These are phyloP conservation scores for Lipomyces orientalis DNA, from an alignment of 805 yeast genomes.

Conservation along the genomic window DNA sequence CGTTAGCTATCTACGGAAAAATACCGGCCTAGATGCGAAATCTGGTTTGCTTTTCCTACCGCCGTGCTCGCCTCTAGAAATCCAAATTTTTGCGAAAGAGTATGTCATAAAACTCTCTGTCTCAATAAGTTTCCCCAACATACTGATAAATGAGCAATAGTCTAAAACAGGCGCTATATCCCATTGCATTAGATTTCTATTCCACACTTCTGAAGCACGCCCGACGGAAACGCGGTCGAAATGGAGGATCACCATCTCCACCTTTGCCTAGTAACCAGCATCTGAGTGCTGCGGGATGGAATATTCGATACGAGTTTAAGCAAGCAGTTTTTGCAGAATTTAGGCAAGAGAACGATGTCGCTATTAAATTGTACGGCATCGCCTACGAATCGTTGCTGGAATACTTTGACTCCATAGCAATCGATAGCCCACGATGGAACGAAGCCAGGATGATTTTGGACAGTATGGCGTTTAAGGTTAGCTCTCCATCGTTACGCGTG, in stretches of 20 bases:
- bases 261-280: conserved; percentile 36
- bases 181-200: conserved; percentile 55
- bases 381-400: conserved; percentile 59
- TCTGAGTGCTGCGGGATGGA: conserved; percentile 50
- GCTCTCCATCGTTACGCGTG: not conserved
- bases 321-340: conserved; percentile 58
- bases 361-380: conserved; percentile 58
- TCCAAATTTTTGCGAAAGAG: conserved; percentile 49
- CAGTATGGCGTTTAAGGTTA: conserved; percentile 56
- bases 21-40: conserved; percentile 53
- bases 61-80: conserved; percentile 51
- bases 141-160: conserved; percentile 10
- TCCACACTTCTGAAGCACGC: conserved; percentile 50
- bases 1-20: conserved; percentile 48
- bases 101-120: conserved; percentile 28
- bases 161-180: conserved; percentile 49
- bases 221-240: conserved; percentile 48
- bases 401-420: conserved; percentile 45
- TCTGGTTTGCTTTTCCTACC: conserved; percentile 55
- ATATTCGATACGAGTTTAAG: conserved; percentile 59
- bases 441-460: conserved; percentile 62
- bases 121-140: not conserved
- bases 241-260: conserved; percentile 16
- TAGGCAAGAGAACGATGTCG: conserved; percentile 54
- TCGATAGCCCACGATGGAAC: conserved; percentile 48